Evolutionary conservation across 805 yeast genomes (phyloP), one percentile per base, ranked within the genome.

Genomic region (Cyberlindnera mycetangii): DNA sequence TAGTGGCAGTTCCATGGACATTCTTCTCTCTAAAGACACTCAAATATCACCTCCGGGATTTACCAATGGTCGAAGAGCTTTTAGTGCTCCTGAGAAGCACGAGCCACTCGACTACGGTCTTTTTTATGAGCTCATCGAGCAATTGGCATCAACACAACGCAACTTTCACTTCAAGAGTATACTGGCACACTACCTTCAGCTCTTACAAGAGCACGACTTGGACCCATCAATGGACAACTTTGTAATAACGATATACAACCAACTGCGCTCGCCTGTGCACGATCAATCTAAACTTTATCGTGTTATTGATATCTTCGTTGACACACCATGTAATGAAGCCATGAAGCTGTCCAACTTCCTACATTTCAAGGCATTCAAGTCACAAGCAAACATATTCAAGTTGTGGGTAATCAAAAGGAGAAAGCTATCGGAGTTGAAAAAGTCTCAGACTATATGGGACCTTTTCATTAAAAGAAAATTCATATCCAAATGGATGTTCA

Each of bases 331-430:
- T 10, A 57, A 56, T 32, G 52, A 54, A 12, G 60, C 58, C 2
- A 58, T 59, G 59, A 52, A 47, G 20, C 40, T 59, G n/a, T 44
- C 61, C 8, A 48, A 55, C 33, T 47, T 49, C 14, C 33, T 42
- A 11, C 46, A 53, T 28, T 54, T 50, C 32, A 44, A 41, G 17
- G 55, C 54, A 3, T 40, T 30, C 21, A 32, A 45, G 4, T 11
- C 27, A 1, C 37, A 47, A 34, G 7, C 17, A 2, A 34, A 37
- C 7, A 27, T 40, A 8, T 46, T 54, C 31, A 52, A 44, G 14
- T n/a, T 49, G 4, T 55, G 60, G 62, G 4, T 52, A 9, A 44
- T 54, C 8, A 59, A 54, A 33, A 32, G 38, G 10, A 42, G 60
- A 3, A 54, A 52, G 32, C 35, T 37, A 14, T 15, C 31, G 2